Base-by-base conservation (phyloP, 495 filamentous ascomycete genomes). In the Emericellopsis terricola region DNA sequence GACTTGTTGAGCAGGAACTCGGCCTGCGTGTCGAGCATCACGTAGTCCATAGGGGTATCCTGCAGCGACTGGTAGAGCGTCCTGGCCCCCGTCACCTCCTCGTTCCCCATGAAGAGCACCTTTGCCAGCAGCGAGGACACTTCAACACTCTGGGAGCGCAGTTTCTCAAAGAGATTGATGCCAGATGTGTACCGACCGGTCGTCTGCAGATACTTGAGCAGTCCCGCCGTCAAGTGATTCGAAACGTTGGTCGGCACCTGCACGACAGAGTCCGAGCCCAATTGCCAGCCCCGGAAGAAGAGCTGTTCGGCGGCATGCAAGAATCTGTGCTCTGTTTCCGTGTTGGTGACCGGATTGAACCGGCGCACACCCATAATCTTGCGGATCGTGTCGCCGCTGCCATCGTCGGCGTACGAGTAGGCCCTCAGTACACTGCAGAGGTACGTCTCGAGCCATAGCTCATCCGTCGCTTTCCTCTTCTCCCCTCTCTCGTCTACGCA, bases 291-390 rank as follows among this genome's bases (percentile, higher is more conserved):
- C 54, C 82, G 65, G 62, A 96, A 96, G 55, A 96, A 97, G 13
- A 97, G 63, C 41, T 76, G 77, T 54, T 96, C 89, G 10, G 91
- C 89, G 13, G 91, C 85, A 48, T 92, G 85, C 33, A 97, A 63
- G 56, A 97, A 97, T 40, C 78, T 82, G 49, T 97, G 91, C 50
- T 97, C 89, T 39, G 84, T 81, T 52, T 97, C 89, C 9, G 89
- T 97, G 48, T 78, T 96, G 17, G 83, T 94, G 34, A 96, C 82
- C 0, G 89, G 89, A 50, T 97, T 96, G 62, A 97, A 97, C 30
- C 89, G 75, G 40, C 89, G 66, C 15, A 93, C 82, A 11, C 87
- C 91, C 39, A 94, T 75, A 39, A 97, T 93, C 57, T 82, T 87
- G 50, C 81, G 77, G 44, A 94, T 92, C 2, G 75, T 73, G 41